These are phyloP conservation scores for Gomphus bonarii DNA, from an alignment of 1,284 basidiomycete species.

Conservation along the genomic window DNA sequence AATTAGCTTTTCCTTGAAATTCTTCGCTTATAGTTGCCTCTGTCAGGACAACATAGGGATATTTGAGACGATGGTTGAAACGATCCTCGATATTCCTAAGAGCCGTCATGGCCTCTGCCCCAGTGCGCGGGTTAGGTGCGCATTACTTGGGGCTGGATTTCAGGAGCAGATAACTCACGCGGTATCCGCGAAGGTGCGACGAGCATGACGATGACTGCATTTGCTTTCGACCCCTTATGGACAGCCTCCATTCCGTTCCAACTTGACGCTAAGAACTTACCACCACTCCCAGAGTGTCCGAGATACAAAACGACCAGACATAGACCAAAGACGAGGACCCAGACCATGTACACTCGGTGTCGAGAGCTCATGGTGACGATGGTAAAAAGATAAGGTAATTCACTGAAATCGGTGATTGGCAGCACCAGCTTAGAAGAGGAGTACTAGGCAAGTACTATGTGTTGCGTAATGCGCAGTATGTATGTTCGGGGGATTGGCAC, in stretches of 20 bases:
- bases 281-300: neutral
- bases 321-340: neutral
- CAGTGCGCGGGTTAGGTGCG: neutral
- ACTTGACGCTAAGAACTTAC: neutral
- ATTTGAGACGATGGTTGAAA: slow-evolving; percentile 7
- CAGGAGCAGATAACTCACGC: neutral
- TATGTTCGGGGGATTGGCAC: no score
- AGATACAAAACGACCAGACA: neutral
- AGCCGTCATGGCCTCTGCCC: slow-evolving; percentile 4
- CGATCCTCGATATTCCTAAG: slow-evolving; percentile 8
- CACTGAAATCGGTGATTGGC: no score
- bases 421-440: no score
- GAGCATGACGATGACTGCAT: slow-evolving; percentile 10
- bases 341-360: neutral
- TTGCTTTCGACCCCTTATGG: neutral
- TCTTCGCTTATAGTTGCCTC: slow-evolving; percentile 1
- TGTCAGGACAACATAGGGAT: slow-evolving; percentile 9
- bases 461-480: no score
- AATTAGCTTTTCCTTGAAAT: neutral
- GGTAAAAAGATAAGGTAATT: neutral
- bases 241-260: neutral
- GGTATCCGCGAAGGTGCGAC: slow-evolving; percentile 4
- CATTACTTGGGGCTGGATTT: neutral
- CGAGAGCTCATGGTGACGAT: neutral
- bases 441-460: no score